Evolutionary conservation across 2,329 filamentous ascomycete genomes (phyloP).

Genomic region (Domatiomyces catenatus): DNA sequence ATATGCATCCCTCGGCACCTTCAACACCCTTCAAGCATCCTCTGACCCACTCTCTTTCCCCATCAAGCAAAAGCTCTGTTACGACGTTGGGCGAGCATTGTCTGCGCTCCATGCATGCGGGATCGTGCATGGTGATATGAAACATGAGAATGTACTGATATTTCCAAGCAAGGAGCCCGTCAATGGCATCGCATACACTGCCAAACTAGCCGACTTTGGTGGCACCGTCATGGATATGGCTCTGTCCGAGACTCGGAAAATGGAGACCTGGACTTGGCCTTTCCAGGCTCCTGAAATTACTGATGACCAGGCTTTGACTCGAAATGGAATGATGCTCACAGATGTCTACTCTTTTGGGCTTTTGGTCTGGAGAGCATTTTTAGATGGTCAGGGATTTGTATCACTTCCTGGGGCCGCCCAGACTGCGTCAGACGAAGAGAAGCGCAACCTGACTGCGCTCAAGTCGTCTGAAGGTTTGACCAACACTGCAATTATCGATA

Average conservation of each 20-base stretch:
- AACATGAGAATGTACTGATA: constrained; percentile 10
- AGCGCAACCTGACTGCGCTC: neutral
- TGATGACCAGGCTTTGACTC: neutral
- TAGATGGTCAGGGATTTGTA: constrained; percentile 3
- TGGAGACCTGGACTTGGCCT: constrained; percentile 4
- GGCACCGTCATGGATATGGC: constrained; percentile 5
- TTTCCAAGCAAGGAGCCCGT: constrained; percentile 1
- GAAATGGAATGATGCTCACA: constrained; percentile 4
- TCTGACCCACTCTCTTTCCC: constrained; percentile 1
- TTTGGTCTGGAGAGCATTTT: constrained; percentile 6
- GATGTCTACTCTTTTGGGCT: constrained; percentile 9
- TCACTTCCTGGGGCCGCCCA: neutral
- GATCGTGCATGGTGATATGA: constrained; percentile 10
- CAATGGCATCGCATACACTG: constrained; percentile 2
- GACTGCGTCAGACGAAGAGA: constrained; percentile 1
- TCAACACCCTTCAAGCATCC: constrained; percentile 1
- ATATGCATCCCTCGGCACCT: constrained; percentile 1
- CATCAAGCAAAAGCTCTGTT: constrained; percentile 4
- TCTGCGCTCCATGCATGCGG: constrained; percentile 7
- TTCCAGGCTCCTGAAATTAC: constrained; percentile 7
- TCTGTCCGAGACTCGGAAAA: neutral
- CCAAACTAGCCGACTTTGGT: constrained; percentile 12
- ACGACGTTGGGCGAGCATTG: constrained; percentile 8
- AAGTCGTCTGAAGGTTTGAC: constrained; percentile 1
- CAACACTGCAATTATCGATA: neutral